phyloP scores from a whole-genome alignment of 306 rosid species.

The Albizia julibrissin region DNA sequence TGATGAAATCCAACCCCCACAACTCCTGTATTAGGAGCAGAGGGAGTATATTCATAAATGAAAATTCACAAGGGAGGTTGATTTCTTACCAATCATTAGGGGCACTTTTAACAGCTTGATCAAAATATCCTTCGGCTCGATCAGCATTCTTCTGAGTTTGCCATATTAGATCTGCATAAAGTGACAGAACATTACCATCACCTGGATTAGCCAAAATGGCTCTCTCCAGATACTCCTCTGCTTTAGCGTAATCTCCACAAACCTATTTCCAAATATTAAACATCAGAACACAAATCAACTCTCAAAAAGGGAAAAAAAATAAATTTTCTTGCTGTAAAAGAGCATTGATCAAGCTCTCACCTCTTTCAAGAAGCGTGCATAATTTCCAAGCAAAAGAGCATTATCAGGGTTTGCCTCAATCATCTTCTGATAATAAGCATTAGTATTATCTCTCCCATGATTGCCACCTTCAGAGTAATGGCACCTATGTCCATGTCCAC shows the following conservation, averaged over 20 bases:
- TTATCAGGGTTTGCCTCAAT: constrained; percentile 78
- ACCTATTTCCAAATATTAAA: constrained; percentile 46
- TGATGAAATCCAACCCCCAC: too few relatives aligned
- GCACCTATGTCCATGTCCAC: constrained; percentile 42
- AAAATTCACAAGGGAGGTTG: neutral
- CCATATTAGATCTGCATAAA: constrained; percentile 81
- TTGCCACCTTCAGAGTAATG: constrained; percentile 46
- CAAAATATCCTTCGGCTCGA: constrained; percentile 73
- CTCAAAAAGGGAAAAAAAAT: neutral
- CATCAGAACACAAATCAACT: neutral
- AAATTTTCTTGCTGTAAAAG: too few relatives aligned
- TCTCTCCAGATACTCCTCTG: constrained; percentile 77
- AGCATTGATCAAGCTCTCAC: constrained; percentile 40
- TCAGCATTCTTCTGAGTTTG: constrained; percentile 56
- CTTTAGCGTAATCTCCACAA: constrained; percentile 69
- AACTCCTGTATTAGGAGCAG: too few relatives aligned
- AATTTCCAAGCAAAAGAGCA: constrained; percentile 82
- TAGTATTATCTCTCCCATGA: constrained; percentile 53
- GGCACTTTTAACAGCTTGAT: constrained; percentile 69
- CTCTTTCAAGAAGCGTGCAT: constrained; percentile 85
- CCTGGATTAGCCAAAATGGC: constrained; percentile 71
- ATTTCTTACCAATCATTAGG: constrained; percentile 75
- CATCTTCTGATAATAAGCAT: constrained; percentile 74
- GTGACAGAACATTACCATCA: constrained; percentile 55
- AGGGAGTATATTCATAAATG: neutral